Evolutionary conservation across 495 filamentous ascomycete species (phyloP), one percentile per base, ranked within the genome.

Genomic region (Pyrenopolyporus hunteri): DNA sequence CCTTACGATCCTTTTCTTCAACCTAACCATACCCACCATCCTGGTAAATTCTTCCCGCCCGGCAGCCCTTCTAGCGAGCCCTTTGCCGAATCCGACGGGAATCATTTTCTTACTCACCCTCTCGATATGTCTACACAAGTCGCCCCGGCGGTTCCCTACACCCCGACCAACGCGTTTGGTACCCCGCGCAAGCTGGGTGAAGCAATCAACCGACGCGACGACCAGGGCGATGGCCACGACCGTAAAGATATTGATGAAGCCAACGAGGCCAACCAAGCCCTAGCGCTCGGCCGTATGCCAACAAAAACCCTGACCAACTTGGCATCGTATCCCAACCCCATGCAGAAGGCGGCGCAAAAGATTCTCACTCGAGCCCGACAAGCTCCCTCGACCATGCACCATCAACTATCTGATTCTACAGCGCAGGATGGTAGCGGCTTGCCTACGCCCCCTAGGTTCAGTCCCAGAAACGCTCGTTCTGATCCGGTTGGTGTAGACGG

Each of bases 281-380:
- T 63, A 20, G 1, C 25, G 25, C 55, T 79, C 17, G 53, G 49
- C 19, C 51, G 59, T 4, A 72, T 78, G 66, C 66, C 69, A 7
- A 71, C 76, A 56, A 76, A 76, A 37, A 71, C 69, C 16, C 58
- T 81, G 1, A 74, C 70, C 16, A 77, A 74, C 55, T 40, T 80
- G 33, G 78, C 78, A 3, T 78, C 77, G 7, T 81, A 77, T 45
- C 63, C 73, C 3, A 81, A 81, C 46, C 78, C 78, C 5, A 76
- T 69, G 64, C 77, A 78, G 43, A 76, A 75, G 45, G 67, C 68
- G 1, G 78, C 78, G n/a, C 75, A 74, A 58, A 65, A 72, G 17
- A 50, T 70, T 3, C 68, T 80, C 22, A 73, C 71, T 47, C 74
- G 57, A 48, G 78, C 69, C 43, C 70, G 65, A 36, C 57, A 60